Conservation (phyloP, 1,284 basidiomycete genomes). For the Ceratobasidium sp. region DNA sequence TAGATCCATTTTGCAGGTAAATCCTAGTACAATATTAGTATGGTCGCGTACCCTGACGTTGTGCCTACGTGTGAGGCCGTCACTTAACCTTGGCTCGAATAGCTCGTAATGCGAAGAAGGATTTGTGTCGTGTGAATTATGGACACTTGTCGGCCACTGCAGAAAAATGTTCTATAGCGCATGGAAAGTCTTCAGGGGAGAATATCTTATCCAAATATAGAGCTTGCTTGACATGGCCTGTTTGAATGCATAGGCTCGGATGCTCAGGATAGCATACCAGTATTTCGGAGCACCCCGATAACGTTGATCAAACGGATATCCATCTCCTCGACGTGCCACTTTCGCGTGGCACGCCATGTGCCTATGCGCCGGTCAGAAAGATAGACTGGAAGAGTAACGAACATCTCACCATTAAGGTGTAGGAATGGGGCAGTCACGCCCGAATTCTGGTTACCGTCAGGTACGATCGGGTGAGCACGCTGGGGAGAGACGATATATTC, state of each 20-base stretch:
- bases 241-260: constrained; percentile 77
- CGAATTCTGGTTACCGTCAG: constrained; percentile 69
- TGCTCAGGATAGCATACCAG: constrained; percentile 97
- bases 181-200: too few species aligned
- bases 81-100: constrained; percentile 82
- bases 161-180: constrained; percentile 92
- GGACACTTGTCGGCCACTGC: constrained; percentile 83
- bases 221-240: constrained; percentile 77
- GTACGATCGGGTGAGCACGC: constrained; percentile 79
- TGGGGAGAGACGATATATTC: constrained; percentile 94
- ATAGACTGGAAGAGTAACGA: not conserved
- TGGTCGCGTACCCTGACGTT: constrained; percentile 61
- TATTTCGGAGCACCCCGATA: constrained; percentile 96
- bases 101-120: constrained; percentile 91
- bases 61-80: constrained; percentile 87
- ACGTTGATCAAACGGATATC: constrained; percentile 99
- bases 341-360: constrained; percentile 98
- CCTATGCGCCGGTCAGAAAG: constrained; percentile 50
- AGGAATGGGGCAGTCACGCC: constrained; percentile 98
- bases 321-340: constrained; percentile 99
- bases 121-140: constrained; percentile 96
- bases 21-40: too few species aligned
- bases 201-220: too few species aligned
- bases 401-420: constrained; percentile 70
- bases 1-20: too few species aligned